Percentiles rank a stretch among this genome's conserved stretches.
Conservation (phyloP, 352 stramenopile genomes). For the Phytophthora cactorum region DNA sequence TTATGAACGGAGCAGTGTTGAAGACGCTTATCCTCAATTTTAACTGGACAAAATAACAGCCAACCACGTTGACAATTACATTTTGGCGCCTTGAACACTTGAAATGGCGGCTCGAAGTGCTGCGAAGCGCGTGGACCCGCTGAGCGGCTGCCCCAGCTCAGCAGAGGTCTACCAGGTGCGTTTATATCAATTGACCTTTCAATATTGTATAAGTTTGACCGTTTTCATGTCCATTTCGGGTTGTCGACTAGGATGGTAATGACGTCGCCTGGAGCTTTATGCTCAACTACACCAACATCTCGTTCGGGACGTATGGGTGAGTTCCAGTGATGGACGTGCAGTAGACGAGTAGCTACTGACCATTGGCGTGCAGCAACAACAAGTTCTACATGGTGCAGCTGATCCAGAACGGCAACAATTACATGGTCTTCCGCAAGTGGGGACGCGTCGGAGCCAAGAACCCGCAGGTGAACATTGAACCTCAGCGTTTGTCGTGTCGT, state of each 20-base stretch:
- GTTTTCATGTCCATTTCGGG: constrained; percentile 4
- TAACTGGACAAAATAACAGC: constrained; percentile 32
- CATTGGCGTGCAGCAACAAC: constrained; percentile 56
- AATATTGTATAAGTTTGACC: neutral
- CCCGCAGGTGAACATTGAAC: constrained; percentile 44
- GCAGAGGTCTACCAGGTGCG: constrained; percentile 38
- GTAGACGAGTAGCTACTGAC: neutral
- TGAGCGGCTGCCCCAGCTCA: constrained; percentile 36
- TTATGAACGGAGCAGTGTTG: neutral
- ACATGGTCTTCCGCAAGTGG: constrained; percentile 73
- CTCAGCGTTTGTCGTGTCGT: neutral
- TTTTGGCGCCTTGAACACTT: constrained; percentile 13
- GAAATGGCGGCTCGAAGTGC: constrained; percentile 10
- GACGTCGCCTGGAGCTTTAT: constrained; percentile 48
- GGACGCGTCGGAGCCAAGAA: constrained; percentile 69
- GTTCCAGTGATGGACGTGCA: neutral
- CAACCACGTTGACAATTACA: constrained; percentile 11
- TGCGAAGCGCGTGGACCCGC: constrained; percentile 34
- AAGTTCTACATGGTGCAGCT: constrained; percentile 84
- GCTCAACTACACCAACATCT: constrained; percentile 63
- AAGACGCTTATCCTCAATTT: constrained; percentile 9
- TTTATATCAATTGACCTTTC: neutral
- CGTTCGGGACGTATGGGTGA: constrained; percentile 54
- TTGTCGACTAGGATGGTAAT: constrained; percentile 30
- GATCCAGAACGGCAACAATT: constrained; percentile 50